Base-by-base conservation (phyloP, 345 rosid genomes). In the Iberis pinnata region DNA sequence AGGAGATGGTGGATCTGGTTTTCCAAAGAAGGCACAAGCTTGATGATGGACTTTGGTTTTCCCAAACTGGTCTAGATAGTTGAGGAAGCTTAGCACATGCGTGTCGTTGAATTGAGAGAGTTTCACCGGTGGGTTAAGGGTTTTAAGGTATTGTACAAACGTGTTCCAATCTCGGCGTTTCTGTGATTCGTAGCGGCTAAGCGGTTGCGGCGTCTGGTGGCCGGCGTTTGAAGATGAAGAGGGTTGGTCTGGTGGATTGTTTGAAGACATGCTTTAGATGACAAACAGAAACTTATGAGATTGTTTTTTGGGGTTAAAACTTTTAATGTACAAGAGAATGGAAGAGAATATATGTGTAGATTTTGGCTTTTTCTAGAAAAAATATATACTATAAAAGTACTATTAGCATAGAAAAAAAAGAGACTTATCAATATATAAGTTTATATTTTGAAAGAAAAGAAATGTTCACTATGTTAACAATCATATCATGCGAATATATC, bases 1-100 rank as follows among this genome's bases (percentile, higher is more conserved):
- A 18, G 96, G 89, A 37, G 89, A 87, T 6, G 96, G 96, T 1
- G 96, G 96, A 58, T 83, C 96, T 1, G 96, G 96, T 69, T 83
- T 85, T 1, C 96, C 96, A 13, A 71, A 87, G 64, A 83, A 87
- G 70, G 80, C 73, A 70, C 96, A 87, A 0, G 87, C 89, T 58
- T 75, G 80, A 7, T 78, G 61, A 59, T 84, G 92, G 40, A 84
- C 92, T 61, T 80, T 83, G 4, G 92, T 83, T 72, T 84, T 84
- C 14, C 93, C 93, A 24, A 84, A 84, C 69, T 84, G 93, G 61
- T 84, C 93, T 13, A 84, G 74, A 68, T 83, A 83, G 25, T 82
- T 65, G 32, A 83, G 81, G 61, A 84, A 84, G 19, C 80, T 81
- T 29, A 84, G 78, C 19, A 84, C 81, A 27, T 84, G 85, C 61